These are phyloP conservation scores for Fusarium humuli DNA, from an alignment of 2,329 filamentous ascomycete species.

Conservation along the genomic window DNA sequence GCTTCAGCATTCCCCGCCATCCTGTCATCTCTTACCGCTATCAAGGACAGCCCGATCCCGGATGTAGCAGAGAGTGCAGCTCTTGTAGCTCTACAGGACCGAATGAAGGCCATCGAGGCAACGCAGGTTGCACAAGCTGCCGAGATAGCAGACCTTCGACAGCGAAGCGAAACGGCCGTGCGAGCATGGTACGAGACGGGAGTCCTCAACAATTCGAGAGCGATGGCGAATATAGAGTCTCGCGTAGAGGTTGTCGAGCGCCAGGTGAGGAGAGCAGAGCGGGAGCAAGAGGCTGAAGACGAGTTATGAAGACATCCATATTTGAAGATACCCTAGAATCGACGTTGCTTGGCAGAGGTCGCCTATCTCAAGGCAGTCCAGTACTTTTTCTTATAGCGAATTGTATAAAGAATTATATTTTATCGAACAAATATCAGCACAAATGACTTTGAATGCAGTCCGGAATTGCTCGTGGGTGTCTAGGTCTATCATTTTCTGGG, in stretches of 20 bases:
- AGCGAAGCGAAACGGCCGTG: conserved; percentile 70
- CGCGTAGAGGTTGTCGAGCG: conserved; percentile 74
- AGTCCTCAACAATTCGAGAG: conserved; percentile 74
- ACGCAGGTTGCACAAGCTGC: conserved; percentile 71
- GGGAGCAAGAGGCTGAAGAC: conserved; percentile 42
- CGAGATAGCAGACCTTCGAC: conserved; percentile 72
- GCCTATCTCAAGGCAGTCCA: neutral
- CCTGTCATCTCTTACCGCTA: conserved; percentile 68
- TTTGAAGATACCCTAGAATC: conserved; percentile 37
- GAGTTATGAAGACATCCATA: conserved; percentile 43
- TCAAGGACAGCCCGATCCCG: conserved; percentile 67
- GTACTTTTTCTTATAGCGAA: neutral
- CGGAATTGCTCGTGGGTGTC: neutral
- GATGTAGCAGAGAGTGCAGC: conserved; percentile 65
- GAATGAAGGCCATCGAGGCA: conserved; percentile 70
- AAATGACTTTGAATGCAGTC: neutral
- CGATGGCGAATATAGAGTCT: conserved; percentile 78
- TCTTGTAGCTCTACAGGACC: conserved; percentile 68
- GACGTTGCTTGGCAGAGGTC: neutral
- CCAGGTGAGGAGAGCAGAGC: conserved; percentile 72
- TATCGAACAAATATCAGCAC: neutral
- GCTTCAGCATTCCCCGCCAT: conserved; percentile 67
- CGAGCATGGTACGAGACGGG: conserved; percentile 80
- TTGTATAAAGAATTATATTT: neutral
- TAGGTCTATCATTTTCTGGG: neutral